Evolutionary conservation across 2,329 filamentous ascomycete genomes (phyloP), one percentile per base, ranked within the genome.

Genomic region (Sporothrix variecibatus): DNA sequence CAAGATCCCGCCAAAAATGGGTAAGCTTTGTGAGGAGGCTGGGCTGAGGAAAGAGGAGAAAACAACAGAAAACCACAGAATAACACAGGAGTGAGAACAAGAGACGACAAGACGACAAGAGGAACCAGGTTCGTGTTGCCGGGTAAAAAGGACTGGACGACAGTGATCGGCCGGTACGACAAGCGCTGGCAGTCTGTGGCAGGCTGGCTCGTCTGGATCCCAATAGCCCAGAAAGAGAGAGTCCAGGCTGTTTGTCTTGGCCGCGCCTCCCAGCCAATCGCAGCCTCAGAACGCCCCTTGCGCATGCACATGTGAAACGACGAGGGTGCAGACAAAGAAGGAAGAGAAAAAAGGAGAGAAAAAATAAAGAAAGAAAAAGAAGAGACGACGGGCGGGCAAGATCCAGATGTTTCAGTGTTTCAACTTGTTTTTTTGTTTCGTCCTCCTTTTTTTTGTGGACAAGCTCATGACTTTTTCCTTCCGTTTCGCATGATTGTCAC

Each of bases 251-350:
- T 51, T 43, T 60, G 69, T 62, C 71, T 67, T 68, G 46, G 71
- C 43, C 58, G 46, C 62, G 46, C 62, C 34, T 58, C 8, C 7
- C 40, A 53, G 70, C 70, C 58, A 72, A 72, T 72, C 38, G 70
- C 26, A 2, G 56, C 17, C 26, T 6, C 26, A 51, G 17, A 31
- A 49, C 31, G 23, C 26, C 56, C 56, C 56, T 72, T 49, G 56
- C 40, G 53, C 72, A 46, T 69, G 53, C 72, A 60, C 71, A 69
- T 73, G 64, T 73, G 72, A 73, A 73, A 73, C 72, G 71, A 26
- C 56, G 71, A 72, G 20, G 20, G 38, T 23, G 23, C 31, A 62
- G 28, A 40, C 34, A 64, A 38, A 26, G 8, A 38, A 26, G 8
- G 31, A 28, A n/a, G 58, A 12, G 2, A 20, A 23, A 26, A 64